Base-by-base conservation (phyloP, 768 basidiomycete genomes). In the Rhodotorula babjevae region DNA sequence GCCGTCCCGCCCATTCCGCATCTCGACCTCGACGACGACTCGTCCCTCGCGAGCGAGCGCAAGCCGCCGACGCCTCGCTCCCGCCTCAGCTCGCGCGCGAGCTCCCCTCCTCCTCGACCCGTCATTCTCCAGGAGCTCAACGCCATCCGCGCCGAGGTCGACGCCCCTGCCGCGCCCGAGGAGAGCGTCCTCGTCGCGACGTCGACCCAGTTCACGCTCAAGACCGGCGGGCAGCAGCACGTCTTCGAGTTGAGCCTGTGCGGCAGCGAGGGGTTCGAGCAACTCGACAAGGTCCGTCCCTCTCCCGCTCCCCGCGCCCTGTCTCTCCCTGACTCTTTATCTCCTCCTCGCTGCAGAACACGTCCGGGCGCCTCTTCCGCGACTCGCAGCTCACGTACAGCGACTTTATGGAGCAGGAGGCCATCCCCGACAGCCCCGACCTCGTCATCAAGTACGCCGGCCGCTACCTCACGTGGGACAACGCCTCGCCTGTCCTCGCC, bases 391-490 rank as follows among this genome's bases (percentile, higher is more conserved):
- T 95, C 40, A 85, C 87, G 46, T 91, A 88, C 77, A 79, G 84
- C 29, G 82, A 80, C 46, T 89, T 96, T 68, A 80, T 95, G 63
- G 84, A 86, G 44, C 87, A 92, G 67, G 86, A 86, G 23, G 79
- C 80, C 12, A 80, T 92, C 40, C 85, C 89, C 10, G 81, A 84
- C 49, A 85, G 92, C 31, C 85, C 89, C 7, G 81, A 84, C 58
- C 85, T 95, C 50, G 89, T 92, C 6, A 85, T 94, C 63, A 84
- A 86, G 70, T 94, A 91, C 87, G 84, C 85, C 53, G 84, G 85
- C 61, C 90, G 90, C 74, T 93, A 90, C 79, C 87, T 93, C 65
- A 89, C 88, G n/a, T 87, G 88, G 72, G 82, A 83, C 53, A 90
- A 91, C 77, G 86, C 85, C 6, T 89, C 90, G 0, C 88, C 89